Evolutionary conservation across 2,329 filamentous ascomycete species (phyloP).

Genomic region (Salinomyces thailandicus): DNA sequence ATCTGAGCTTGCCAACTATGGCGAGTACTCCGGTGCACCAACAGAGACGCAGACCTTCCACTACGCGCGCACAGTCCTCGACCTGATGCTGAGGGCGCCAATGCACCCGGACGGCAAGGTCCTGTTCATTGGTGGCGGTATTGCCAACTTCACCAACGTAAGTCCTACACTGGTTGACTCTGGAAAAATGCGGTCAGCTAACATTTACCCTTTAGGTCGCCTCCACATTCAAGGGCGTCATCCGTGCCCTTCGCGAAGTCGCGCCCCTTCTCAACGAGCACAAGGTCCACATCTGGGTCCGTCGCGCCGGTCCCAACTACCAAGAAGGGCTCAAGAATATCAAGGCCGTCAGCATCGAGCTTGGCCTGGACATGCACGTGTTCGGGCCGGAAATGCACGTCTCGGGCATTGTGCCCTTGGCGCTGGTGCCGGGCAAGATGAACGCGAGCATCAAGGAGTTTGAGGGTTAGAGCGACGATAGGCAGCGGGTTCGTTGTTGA

Average conservation of each 20-base stretch:
- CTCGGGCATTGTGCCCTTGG: constrained; percentile 89
- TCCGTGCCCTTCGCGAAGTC: constrained; percentile 86
- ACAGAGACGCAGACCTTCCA: constrained; percentile 99
- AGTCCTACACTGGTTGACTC: constrained; percentile 12
- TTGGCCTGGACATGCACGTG: constrained; percentile 90
- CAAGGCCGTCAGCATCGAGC: constrained; percentile 88
- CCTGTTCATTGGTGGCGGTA: constrained; percentile 98
- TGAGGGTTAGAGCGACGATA: constrained; percentile 32
- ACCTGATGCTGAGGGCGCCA: constrained; percentile 92
- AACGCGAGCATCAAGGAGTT: constrained; percentile 52
- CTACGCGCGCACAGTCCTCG: constrained; percentile 93
- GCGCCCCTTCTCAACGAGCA: constrained; percentile 80
- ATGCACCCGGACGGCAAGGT: constrained; percentile 85
- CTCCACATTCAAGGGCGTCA: constrained; percentile 99
- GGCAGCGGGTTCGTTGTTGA: background rate
- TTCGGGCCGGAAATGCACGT: constrained; percentile 78
- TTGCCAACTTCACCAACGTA: constrained; percentile 99
- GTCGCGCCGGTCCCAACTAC: constrained; percentile 88
- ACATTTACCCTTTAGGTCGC: constrained; percentile 45
- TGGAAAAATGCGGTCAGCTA: constrained; percentile 5
- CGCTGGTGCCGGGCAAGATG: constrained; percentile 54
- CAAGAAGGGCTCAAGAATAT: constrained; percentile 99
- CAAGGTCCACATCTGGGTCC: constrained; percentile 97
- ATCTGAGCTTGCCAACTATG: constrained; percentile 96
- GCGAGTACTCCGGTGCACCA: constrained; percentile 97